Base-by-base conservation (phyloP, 1,139 yeast genomes). In the Geotrichum histeridarum region DNA sequence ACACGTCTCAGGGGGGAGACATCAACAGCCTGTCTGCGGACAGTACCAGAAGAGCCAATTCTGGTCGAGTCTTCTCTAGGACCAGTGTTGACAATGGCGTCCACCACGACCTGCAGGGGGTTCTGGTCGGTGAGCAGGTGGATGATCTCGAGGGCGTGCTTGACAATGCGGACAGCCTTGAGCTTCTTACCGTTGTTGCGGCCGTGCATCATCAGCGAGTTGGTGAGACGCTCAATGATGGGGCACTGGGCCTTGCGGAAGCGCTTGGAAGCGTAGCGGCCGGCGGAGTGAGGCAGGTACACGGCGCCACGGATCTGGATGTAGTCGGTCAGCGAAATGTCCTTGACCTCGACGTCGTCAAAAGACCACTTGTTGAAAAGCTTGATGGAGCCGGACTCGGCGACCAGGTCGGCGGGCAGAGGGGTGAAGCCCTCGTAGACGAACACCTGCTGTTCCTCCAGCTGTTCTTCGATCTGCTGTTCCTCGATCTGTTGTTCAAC, bases 221-320 rank as follows among this genome's bases (percentile, higher is more conserved):
- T 93, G 81, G 99, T 91, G 77, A 93, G 84, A 85, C 99, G 93
- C 85, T 93, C 99, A 70, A 94, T 78, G 76, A 94, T 84, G 74
- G 99, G 99, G 82, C 97, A 91, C 84, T 93, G 98, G 68, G 99
- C 95, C 87, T 94, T 94, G 86, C 98, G 91, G 88, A 94, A 94
- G 81, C 99, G 91, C 89, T 93, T 93, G 81, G 90, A 78, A 73
- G 98, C 99, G 82, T 91, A 94, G 81, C 97, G 91, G 77, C 99
- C 99, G 70, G 99, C 97, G 70, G 98, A 90, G 95, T 94, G 99
- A 71, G 98, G 82, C 65, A 91, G 95, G 73, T 91, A 93, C 71
- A 90, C 95, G 76, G 99, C 97, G 77, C 86, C 88, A 79, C 95
- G 86, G 80, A 93, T 81, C 82, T 91, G 98, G 70, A 93, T 80